These are phyloP conservation scores for Linum trigynum DNA, from an alignment of 345 rosid species.

Conservation along the genomic window DNA sequence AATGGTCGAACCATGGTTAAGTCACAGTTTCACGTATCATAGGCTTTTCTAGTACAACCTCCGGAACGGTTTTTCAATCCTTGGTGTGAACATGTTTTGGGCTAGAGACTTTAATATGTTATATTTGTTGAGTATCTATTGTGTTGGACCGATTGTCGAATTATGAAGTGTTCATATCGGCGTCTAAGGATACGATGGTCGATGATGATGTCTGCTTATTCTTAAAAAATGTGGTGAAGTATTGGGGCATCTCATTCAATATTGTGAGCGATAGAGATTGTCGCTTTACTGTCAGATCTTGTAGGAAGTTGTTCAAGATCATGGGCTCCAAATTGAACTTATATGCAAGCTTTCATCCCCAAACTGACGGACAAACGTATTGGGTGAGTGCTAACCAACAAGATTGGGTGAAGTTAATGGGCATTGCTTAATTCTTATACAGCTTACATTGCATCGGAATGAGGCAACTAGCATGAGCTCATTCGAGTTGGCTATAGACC, in stretches of 20 bases:
- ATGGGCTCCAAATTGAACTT: background rate
- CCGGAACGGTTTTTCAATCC: too few relatives aligned
- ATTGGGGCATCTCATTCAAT: background rate
- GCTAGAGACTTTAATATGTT: too few relatives aligned
- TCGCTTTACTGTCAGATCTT: background rate
- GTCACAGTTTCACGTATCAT: too few relatives aligned
- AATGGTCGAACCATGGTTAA: too few relatives aligned
- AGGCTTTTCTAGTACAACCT: too few relatives aligned
- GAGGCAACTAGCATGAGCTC: too few relatives aligned
- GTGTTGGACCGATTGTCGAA: background rate
- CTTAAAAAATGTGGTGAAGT: background rate
- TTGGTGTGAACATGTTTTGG: too few relatives aligned
- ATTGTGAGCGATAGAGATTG: background rate
- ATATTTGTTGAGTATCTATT: too few relatives aligned
- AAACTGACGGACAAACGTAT: background rate
- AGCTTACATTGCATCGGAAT: too few relatives aligned
- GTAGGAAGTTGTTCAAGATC: background rate
- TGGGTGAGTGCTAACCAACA: background rate
- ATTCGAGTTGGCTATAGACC: too few relatives aligned
- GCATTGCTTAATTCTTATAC: too few relatives aligned
- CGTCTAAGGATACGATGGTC: background rate
- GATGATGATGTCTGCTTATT: background rate
- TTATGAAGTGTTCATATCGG: background rate
- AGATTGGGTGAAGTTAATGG: too few relatives aligned
- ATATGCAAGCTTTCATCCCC: background rate